Percentiles rank a stretch among this genome's conserved stretches.
phyloP scores from a whole-genome alignment of 441 rosid species.

The Jatropha multifida region DNA sequence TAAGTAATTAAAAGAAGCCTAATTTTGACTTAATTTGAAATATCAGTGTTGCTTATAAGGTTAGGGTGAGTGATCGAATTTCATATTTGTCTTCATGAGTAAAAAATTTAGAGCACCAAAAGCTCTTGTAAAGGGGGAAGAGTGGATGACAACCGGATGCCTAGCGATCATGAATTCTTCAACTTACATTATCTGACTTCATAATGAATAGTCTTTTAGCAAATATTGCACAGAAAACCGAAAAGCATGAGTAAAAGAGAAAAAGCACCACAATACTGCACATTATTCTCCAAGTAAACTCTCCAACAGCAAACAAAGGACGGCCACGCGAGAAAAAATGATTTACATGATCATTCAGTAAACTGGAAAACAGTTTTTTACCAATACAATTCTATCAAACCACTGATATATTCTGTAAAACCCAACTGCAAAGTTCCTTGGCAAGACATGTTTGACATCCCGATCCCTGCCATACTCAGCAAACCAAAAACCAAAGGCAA shows the following conservation, averaged over 20 bases:
- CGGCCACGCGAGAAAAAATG: neutral
- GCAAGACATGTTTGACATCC: neutral
- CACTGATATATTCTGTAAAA: neutral
- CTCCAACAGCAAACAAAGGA: neutral
- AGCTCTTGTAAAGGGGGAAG: neutral
- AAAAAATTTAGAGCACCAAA: neutral
- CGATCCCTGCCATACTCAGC: neutral
- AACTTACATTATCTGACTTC: neutral
- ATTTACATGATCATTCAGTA: neutral
- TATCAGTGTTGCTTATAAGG: neutral
- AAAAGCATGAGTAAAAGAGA: neutral
- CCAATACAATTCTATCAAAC: neutral
- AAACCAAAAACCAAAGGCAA: neutral
- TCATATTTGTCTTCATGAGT: neutral
- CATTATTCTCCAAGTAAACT: neutral
- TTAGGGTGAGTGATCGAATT: neutral
- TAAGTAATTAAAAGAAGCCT: neutral
- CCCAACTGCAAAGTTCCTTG: neutral
- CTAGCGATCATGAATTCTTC: neutral
- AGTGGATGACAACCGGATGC: neutral
- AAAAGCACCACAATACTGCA: neutral
- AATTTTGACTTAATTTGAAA: neutral
- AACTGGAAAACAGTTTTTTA: neutral
- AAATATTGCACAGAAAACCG: neutral
- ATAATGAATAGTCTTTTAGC: neutral